Evolutionary conservation across 371 early-diverging fungal species (phyloP), one percentile per base, ranked within the genome.

Genomic region (Lichtheimia corymbifera): DNA sequence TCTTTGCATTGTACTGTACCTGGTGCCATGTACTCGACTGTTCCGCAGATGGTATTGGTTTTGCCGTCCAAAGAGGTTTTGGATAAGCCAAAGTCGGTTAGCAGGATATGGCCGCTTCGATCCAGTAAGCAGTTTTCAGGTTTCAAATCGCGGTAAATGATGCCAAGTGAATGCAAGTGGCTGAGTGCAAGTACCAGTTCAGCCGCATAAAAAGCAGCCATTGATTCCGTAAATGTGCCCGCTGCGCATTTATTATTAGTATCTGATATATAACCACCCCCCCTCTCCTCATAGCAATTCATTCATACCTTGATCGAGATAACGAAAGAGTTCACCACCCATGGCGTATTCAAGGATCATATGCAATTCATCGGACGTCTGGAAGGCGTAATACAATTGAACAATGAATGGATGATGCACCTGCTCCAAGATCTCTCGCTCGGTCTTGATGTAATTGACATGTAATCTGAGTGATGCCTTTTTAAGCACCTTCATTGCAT

Each of bases 311-410:
- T 60, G 61, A 44, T 84, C 88, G 74, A 98, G 80, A 72, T 94
- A 94, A 58, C 86, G 88, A 67, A 99, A 99, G 59, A 99, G 79
- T 83, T 99, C 99, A 18, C 99, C 99, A 52, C 99, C 99, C n/a
- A 91, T 90, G 41, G 96, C 95, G 83, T 95, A 99, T 65, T 97
- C 97, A 84, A 99, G 84, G 35, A 97, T 94, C 70, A 99, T 73
- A 73, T 95, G 97, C n/a, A 99, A 81, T 62, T 94, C 78, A 54
- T 82, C 80, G 45, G 84, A 72, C n/a, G 95, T 93, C 76, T 97
- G 95, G 73, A 98, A 97, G 3, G 97, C 96, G 71, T 94, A 96
- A 70, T 87, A 91, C 50, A 99, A 82, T 71, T 93, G 91, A 47
- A 98, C 98, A 67, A 99, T 93, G 71, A 98, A 99, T 3, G 97